Base-by-base conservation (phyloP, 176 grass and related monocot genomes). In the Bonia amplexicaulis region DNA sequence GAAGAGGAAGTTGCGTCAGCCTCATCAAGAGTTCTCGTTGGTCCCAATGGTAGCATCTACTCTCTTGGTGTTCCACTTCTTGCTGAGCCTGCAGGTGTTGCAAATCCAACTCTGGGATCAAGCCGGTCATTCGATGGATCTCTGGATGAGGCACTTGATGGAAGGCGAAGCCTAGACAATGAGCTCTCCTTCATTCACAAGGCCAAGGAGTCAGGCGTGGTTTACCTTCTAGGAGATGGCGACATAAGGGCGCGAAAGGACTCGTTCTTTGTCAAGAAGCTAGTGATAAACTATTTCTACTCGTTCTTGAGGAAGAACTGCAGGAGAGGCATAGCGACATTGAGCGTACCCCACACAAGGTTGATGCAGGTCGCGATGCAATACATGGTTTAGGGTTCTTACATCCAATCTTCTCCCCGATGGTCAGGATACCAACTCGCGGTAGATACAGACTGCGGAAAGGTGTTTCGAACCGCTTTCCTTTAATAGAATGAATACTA, bases 221-320 rank as follows among this genome's bases (percentile, higher is more conserved):
- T 99, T 66, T 99, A 99, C 84, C 94, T 94, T 25, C 84, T 99
- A 6, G 96, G 96, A 27, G 91, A 96, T 5, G 96, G 93, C 7
- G 90, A 99, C 59, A 99, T 99, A 45, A 84, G 93, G 67, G 96
- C 93, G 16, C 84, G 96, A 17, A 99, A 99, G 86, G 96, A 99
- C 11, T 99, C 93, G 0, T 99, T 92, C 88, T 96, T 99, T 63
- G 27, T 90, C 61, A 99, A 99, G 86, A 99, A 99, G 76, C 73
- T 99, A 47, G 96, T 99, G 77, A 96, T 96, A 60, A 99, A 99
- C 84, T 99, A 99, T 77, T 96, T 99, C 55, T 96, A 96, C 14
- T 84, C 96, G 0, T 99, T 99, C 80, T 58, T 99, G 85, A 95
- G 93, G 77, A 99, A 89, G 74, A 99, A 99, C 77, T 92, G 93